Evolutionary conservation across 2,329 filamentous ascomycete species (phyloP), one percentile per base, ranked within the genome.

Genomic region (Dactylellina sp.): DNA sequence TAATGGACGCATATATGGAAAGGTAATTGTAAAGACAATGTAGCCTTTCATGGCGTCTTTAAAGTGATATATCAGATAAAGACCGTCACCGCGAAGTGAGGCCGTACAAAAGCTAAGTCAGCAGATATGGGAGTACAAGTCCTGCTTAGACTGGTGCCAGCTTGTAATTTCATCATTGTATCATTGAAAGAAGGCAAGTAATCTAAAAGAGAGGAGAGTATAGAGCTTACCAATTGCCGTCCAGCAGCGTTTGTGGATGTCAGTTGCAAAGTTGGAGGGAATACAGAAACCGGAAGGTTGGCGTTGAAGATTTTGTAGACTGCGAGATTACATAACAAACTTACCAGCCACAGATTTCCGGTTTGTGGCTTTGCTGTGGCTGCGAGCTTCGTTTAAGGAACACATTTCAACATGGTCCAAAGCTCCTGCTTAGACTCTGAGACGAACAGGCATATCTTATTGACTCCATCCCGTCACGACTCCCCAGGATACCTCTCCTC

Each of bases 101-200:
- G 68, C 68, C 68, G 50, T 39, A 20, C 53, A 60, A 68, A 55
- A 75, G 70, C 70, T 74, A 75, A 59, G 70, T 75, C 70, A 61
- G 70, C 70, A 75, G 61, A 66, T 61, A 46, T 56, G 62, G 62
- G 70, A 75, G 70, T 75, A 75, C 70, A 75, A 75, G 46, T 75
- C 70, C 62, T 72, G 68, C 70, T 75, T 62, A 56, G 70, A 75
- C 70, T 75, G 70, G 70, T 75, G 70, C 70, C 70, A 75, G 70
- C 70, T 74, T 66, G 42, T 61, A 56, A 60, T 75, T 62, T 75
- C 70, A 75, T 75, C 70, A 75, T 68, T 42, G 24, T 47, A 16
- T 6, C 16, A 50, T 47, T 24, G 2, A 39, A 9, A 18, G 20
- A 57, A n/a, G 55, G 18, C n/a, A 11, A 37, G 12, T 12, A 64